Conservation (phyloP, 768 basidiomycete genomes). For the Brasilioporus rufonigricans region DNA sequence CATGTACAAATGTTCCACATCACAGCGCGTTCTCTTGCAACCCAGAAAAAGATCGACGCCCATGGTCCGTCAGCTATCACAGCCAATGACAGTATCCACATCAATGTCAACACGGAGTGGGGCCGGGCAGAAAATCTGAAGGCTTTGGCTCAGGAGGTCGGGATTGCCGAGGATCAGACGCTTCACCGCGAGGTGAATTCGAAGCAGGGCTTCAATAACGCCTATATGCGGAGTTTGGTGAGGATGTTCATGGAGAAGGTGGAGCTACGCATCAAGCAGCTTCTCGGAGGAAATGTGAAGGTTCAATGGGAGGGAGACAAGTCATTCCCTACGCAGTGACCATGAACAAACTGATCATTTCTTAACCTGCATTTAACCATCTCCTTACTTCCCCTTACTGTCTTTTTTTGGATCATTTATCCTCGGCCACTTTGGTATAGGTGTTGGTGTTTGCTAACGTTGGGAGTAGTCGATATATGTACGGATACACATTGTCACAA, state of each 20-base stretch:
- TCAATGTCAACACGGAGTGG: slow-evolving; percentile 8
- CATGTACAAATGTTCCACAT: background rate
- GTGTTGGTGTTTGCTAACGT: too few relatives aligned
- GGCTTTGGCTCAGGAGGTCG: slow-evolving; percentile 4
- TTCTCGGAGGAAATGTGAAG: slow-evolving; percentile 1
- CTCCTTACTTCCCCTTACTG: too few relatives aligned
- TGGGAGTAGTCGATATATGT: too few relatives aligned
- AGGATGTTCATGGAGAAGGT: slow-evolving; percentile 2
- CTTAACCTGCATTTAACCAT: too few relatives aligned
- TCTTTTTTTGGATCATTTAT: too few relatives aligned
- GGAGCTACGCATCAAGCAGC: background rate
- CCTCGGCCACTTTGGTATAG: too few relatives aligned
- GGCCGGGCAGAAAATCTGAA: background rate
- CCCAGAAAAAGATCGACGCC: background rate
- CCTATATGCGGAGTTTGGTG: background rate
- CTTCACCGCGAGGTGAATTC: background rate
- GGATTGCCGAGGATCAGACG: background rate
- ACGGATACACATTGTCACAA: too few relatives aligned
- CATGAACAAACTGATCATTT: too few relatives aligned
- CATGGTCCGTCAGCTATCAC: slow-evolving; percentile 2
- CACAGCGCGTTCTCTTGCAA: background rate
- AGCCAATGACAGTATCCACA: slow-evolving; percentile 8
- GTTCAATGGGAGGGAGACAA: slow-evolving; percentile 11
- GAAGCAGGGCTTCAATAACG: slow-evolving; percentile 4
- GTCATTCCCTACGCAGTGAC: slow-evolving; percentile 5